These are phyloP conservation scores for Fraxinus cuspidata DNA, from an alignment of 257 asterid species.

Conservation along the genomic window DNA sequence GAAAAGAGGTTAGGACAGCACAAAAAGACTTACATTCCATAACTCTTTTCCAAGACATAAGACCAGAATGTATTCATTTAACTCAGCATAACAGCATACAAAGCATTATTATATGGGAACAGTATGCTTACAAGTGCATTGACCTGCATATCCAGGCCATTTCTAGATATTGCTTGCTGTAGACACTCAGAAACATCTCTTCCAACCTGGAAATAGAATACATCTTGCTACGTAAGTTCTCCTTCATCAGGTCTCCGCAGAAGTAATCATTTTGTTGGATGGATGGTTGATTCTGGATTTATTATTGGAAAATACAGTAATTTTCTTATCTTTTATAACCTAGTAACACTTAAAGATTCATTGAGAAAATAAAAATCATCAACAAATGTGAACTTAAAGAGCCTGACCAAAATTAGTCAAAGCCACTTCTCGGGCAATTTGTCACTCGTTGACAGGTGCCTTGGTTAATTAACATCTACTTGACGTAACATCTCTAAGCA, in stretches of 20 bases:
- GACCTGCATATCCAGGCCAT: slow-evolving; percentile 70
- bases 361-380: neutral
- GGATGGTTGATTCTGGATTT: neutral
- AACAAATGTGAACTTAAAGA: neutral
- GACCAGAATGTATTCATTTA: neutral
- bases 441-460: slow-evolving; percentile 1
- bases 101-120: neutral
- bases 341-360: neutral
- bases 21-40: neutral
- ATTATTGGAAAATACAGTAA: neutral
- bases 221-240: slow-evolving; percentile 16
- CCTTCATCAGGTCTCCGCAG: neutral
- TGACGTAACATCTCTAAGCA: neutral
- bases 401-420: neutral
- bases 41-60: neutral
- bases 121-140: slow-evolving; percentile 67
- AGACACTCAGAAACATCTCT: slow-evolving; percentile 73
- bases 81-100: neutral
- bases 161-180: slow-evolving; percentile 61
- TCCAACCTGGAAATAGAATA: slow-evolving; percentile 54
- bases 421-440: neutral
- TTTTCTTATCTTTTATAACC: neutral
- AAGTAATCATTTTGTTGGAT: neutral
- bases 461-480: neutral
- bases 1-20: neutral